phyloP scores from a whole-genome alignment of 2,329 filamentous ascomycete species.

The Cyphellophora attinorum region DNA sequence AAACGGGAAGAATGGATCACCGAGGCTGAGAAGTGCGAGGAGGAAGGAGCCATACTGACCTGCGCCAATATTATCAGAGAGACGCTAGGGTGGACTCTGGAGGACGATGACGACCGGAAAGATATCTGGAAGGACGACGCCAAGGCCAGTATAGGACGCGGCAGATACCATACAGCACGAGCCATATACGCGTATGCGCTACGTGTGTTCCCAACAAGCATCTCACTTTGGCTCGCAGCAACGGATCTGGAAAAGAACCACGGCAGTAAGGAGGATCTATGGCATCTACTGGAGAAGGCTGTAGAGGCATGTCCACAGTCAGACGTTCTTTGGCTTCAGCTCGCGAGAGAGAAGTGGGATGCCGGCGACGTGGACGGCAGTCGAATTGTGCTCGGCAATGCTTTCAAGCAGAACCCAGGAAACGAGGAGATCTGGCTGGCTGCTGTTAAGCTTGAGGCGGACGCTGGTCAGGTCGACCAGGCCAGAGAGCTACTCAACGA shows the following conservation, averaged over 20 bases:
- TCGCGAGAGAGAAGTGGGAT: conserved; percentile 91
- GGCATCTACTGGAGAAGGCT: conserved; percentile 80
- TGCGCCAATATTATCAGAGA: conserved; percentile 85
- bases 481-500: conserved; percentile 72
- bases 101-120: conserved; percentile 93
- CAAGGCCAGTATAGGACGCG: conserved; percentile 67
- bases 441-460: conserved; percentile 90
- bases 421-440: conserved; percentile 98
- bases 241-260: conserved; percentile 87
- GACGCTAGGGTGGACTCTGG: conserved; percentile 83
- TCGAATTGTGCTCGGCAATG: conserved; percentile 71
- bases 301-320: conserved; percentile 87
- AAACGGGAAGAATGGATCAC: conserved; percentile 95
- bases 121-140: conserved; percentile 96
- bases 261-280: conserved; percentile 71
- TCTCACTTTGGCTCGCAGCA: conserved; percentile 80
- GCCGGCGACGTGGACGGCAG: conserved; percentile 80
- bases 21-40: conserved; percentile 89
- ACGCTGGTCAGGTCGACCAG: conserved; percentile 72
- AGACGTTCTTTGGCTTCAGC: conserved; percentile 89
- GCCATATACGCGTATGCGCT: conserved; percentile 90
- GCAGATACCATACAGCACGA: conserved; percentile 78
- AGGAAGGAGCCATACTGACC: conserved; percentile 77
- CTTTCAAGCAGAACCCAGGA: conserved; percentile 90
- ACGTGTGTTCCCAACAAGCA: conserved; percentile 79